Conservation (phyloP, 768 basidiomycete species). For the Lepiota venenata region DNA sequence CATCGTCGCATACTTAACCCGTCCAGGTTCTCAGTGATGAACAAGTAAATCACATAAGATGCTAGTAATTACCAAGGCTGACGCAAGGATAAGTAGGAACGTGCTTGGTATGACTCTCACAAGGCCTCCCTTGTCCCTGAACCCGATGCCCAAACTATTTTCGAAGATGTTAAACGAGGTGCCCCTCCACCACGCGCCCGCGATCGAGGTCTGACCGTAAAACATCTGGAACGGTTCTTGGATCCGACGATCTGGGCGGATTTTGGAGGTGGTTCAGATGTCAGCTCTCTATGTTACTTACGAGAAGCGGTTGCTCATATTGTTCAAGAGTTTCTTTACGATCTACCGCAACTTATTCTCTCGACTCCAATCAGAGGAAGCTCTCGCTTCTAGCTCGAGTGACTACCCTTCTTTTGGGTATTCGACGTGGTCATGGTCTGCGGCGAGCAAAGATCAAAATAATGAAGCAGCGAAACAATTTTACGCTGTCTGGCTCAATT, state of each 20-base stretch:
- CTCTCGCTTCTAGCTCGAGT: slow-evolving; percentile 33
- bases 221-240: slow-evolving; percentile 85
- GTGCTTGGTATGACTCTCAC: slow-evolving; percentile 98
- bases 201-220: slow-evolving; percentile 75
- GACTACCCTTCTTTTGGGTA: slow-evolving; percentile 84
- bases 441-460: slow-evolving; percentile 38
- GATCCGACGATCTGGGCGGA: slow-evolving; percentile 64
- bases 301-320: neutral
- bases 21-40: slow-evolving; percentile 87
- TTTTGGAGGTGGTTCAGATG: slow-evolving; percentile 61
- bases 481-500: slow-evolving; percentile 85
- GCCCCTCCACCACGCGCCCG: slow-evolving; percentile 46
- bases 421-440: slow-evolving; percentile 70
- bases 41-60: slow-evolving; percentile 55
- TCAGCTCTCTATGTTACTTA: slow-evolving; percentile 27
- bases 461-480: slow-evolving; percentile 65
- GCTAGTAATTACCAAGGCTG: slow-evolving; percentile 5
- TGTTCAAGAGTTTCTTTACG: slow-evolving; percentile 76
- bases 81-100: slow-evolving; percentile 64
- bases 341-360: slow-evolving; percentile 87
- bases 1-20: slow-evolving; percentile 4
- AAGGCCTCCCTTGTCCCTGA: slow-evolving; percentile 75
- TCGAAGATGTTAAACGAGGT: slow-evolving; percentile 82
- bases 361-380: slow-evolving; percentile 81
- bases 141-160: slow-evolving; percentile 80